phyloP scores from a whole-genome alignment of 2,329 filamentous ascomycete species.

The Ascochyta lentis region DNA sequence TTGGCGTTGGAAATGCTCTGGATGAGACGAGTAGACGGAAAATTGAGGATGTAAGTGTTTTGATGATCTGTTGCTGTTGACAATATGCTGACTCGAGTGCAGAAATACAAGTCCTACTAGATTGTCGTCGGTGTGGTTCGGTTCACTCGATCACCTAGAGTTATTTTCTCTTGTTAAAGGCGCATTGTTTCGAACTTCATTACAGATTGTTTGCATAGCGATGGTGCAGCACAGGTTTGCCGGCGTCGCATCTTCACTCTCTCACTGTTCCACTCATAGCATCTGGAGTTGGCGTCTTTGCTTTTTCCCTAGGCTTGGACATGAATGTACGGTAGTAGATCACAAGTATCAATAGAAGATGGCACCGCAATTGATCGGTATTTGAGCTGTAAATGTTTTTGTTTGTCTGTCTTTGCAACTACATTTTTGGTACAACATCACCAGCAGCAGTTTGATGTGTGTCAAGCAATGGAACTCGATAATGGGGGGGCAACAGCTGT shows the following conservation, averaged over 20 bases:
- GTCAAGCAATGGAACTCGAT: neutral
- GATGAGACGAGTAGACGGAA: slow-evolving; percentile 82
- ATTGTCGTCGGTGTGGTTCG: neutral
- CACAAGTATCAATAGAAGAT: neutral
- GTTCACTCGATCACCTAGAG: no score
- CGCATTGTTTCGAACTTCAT: slow-evolving; percentile 1
- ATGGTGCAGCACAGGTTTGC: slow-evolving; percentile 15
- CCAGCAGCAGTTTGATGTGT: neutral
- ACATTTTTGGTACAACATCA: neutral
- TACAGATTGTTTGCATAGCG: slow-evolving; percentile 24
- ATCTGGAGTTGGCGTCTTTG: neutral
- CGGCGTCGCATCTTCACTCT: slow-evolving; percentile 11
- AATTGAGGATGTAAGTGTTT: slow-evolving; percentile 81
- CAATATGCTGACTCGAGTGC: neutral
- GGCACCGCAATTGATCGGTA: neutral
- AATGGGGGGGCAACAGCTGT: neutral
- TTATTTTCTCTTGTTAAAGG: neutral
- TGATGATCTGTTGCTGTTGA: neutral
- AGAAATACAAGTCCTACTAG: slow-evolving; percentile 45
- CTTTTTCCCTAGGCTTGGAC: neutral
- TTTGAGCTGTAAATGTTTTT: neutral
- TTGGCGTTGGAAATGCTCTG: slow-evolving; percentile 90
- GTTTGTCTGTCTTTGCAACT: neutral
- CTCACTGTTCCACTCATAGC: neutral
- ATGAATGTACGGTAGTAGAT: neutral